phyloP scores from a whole-genome alignment of 495 filamentous ascomycete genomes.

The Podospora conica region DNA sequence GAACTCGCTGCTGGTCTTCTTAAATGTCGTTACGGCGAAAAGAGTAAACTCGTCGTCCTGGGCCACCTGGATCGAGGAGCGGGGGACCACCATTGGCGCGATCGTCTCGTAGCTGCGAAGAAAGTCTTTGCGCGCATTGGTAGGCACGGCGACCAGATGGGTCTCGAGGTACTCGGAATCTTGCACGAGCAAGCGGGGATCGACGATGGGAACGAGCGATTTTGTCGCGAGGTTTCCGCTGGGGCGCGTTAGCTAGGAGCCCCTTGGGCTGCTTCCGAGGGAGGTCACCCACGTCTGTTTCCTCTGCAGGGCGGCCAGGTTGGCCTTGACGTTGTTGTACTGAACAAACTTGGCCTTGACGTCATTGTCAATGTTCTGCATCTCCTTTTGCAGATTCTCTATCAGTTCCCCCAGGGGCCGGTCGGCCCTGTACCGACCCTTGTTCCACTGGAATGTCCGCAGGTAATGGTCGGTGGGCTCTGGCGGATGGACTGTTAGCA shows the following conservation, averaged over 20 bases:
- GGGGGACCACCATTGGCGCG: constrained; percentile 75
- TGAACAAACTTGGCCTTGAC: constrained; percentile 88
- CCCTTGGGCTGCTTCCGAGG: neutral
- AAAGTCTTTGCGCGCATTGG: constrained; percentile 73
- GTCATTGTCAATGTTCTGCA: constrained; percentile 83
- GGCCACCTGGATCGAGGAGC: constrained; percentile 69
- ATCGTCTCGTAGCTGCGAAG: constrained; percentile 83
- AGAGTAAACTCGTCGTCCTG: constrained; percentile 83
- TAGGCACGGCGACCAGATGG: constrained; percentile 83
- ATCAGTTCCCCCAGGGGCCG: constrained; percentile 79
- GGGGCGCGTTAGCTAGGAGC: constrained; percentile 1
- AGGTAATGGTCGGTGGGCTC: constrained; percentile 93
- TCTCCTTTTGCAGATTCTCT: constrained; percentile 81
- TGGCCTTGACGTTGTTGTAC: constrained; percentile 85
- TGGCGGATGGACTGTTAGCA: constrained; percentile 27
- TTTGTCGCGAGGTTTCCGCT: constrained; percentile 93
- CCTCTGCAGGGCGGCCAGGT: constrained; percentile 69
- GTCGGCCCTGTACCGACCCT: constrained; percentile 90
- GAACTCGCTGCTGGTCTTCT: constrained; percentile 81
- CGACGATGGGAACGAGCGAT: constrained; percentile 81
- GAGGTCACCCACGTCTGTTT: constrained; percentile 57
- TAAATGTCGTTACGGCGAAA: constrained; percentile 86
- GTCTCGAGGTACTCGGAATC: constrained; percentile 96
- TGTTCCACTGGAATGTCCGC: constrained; percentile 87
- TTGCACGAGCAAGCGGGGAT: constrained; percentile 69